These are phyloP conservation scores for Pyrenopolyporus hunteri DNA, from an alignment of 495 filamentous ascomycete species.

Conservation along the genomic window DNA sequence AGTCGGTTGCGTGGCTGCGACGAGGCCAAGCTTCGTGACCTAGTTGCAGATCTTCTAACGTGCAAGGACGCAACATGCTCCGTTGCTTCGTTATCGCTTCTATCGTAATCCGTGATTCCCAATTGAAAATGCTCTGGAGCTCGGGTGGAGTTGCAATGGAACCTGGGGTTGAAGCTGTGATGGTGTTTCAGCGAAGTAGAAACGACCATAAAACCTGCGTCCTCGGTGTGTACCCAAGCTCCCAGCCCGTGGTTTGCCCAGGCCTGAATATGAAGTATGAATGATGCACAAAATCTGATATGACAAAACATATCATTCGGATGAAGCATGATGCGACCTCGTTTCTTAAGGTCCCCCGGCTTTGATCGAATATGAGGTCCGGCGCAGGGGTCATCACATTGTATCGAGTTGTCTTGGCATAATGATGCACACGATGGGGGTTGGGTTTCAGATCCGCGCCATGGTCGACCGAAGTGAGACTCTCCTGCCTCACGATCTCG, in stretches of 20 bases:
- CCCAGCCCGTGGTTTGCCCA: too few relatives aligned
- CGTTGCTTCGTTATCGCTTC: constrained; percentile 10
- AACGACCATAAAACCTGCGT: constrained; percentile 23
- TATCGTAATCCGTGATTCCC: too few relatives aligned
- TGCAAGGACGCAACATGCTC: background rate
- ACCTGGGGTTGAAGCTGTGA: constrained; percentile 18
- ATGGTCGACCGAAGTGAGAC: constrained; percentile 24
- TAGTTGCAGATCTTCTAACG: constrained; percentile 28
- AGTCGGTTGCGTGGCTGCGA: constrained; percentile 21
- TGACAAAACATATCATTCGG: background rate
- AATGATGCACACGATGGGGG: constrained; percentile 13
- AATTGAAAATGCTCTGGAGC: constrained; percentile 5
- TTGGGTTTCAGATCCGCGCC: constrained; percentile 28
- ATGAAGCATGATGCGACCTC: background rate
- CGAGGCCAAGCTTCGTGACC: constrained; percentile 33
- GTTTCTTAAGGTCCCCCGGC: background rate
- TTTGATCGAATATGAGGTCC: constrained; percentile 4
- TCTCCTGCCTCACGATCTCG: constrained; percentile 33
- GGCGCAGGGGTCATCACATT: constrained; percentile 15
- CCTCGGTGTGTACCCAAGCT: background rate
- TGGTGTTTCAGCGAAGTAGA: constrained; percentile 31
- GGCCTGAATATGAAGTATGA: too few relatives aligned
- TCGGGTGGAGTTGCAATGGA: constrained; percentile 11
- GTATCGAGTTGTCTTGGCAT: constrained; percentile 23
- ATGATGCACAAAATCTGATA: background rate